These are phyloP conservation scores for Exophiala sideris DNA, from an alignment of 2,329 filamentous ascomycete species.

Conservation along the genomic window DNA sequence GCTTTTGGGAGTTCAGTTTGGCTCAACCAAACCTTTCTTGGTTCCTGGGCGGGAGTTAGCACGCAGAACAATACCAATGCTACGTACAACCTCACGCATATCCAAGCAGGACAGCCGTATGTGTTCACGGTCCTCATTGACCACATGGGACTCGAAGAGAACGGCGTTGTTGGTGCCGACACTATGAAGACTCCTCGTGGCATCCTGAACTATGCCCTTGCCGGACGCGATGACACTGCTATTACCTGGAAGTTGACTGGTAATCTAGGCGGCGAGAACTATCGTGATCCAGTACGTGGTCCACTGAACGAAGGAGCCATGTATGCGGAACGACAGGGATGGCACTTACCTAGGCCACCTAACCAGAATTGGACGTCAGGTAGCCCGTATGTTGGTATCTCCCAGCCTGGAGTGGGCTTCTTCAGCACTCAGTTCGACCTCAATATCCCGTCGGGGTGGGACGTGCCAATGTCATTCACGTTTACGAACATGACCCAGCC, in stretches of 20 bases:
- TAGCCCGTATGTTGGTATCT: conserved; percentile 41
- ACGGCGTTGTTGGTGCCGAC: conserved; percentile 59
- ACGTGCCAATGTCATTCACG: conserved; percentile 54
- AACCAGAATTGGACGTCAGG: conserved; percentile 32
- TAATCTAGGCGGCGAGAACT: conserved; percentile 56
- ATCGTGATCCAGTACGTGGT: conserved; percentile 50
- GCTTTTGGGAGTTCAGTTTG: conserved; percentile 67
- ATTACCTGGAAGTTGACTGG: conserved; percentile 58
- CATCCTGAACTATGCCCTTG: conserved; percentile 46
- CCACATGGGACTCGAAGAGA: conserved; percentile 68
- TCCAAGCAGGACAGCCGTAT: conserved; percentile 53
- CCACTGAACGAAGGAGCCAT: conserved; percentile 58
- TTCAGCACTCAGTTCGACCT: conserved; percentile 53
- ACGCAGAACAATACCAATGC: conserved; percentile 49
- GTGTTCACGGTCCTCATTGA: conserved; percentile 69
- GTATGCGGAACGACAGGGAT: conserved; percentile 54
- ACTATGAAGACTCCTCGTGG: conserved; percentile 61
- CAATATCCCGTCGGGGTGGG: conserved; percentile 49
- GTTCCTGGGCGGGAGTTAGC: conserved; percentile 60
- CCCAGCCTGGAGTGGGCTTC: conserved; percentile 49
- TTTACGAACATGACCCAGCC: conserved; percentile 34
- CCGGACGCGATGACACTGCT: conserved; percentile 35
- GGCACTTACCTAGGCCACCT: conserved; percentile 46
- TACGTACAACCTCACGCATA: conserved; percentile 54
- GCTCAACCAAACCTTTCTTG: conserved; percentile 62